Base-by-base conservation (phyloP, 768 basidiomycete genomes). In the Naganishia antarctica region DNA sequence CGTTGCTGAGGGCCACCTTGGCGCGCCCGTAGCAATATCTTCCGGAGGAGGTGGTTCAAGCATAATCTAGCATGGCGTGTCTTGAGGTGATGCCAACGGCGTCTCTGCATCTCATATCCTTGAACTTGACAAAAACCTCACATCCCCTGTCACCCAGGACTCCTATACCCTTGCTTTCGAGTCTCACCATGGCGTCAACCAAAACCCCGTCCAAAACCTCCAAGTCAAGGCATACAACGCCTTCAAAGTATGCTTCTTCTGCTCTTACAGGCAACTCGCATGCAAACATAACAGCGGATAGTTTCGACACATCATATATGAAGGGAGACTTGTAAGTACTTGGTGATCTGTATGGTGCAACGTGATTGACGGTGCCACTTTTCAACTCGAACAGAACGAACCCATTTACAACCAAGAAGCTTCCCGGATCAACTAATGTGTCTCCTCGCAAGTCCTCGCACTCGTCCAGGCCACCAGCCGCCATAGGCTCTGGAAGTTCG, bases 391-490 rank as follows among this genome's bases (percentile, higher is more conserved):
- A 2, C 29, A 66, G 60, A 1, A 61, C 65, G 26, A 66, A 62
- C 31, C 60, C 65, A 2, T 66, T 66, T 60, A 62, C 62, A 49
- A 61, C 40, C 12, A 66, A 57, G 51, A 41, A 60, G 21, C 26
- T 34, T 2, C 21, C 45, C 4, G 49, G 49, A 13, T 51, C 63
- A 2, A 34, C 48, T 29, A 61, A 60, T 37, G 46, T 46, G 15
- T 41, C 47, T 26, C 65, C 65, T 40, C 48, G 46, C n/a, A 48
- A 60, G 28, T 60, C 60, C 15, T 37, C 48, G 2, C 40, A 44
- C 11, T 25, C 60, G 34, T 45, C 26, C 23, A 53, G 37, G 13
- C 46, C 32, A 29, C 26, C 43, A 16, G 44, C 26, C 28, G 31
- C 47, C 12, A 40, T 45, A 13, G 41, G 46, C 47, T 45, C 40